Evolutionary conservation across 78 protist species (phyloP), one percentile per base, ranked within the genome.

Genomic region (Acrasis kona): DNA sequence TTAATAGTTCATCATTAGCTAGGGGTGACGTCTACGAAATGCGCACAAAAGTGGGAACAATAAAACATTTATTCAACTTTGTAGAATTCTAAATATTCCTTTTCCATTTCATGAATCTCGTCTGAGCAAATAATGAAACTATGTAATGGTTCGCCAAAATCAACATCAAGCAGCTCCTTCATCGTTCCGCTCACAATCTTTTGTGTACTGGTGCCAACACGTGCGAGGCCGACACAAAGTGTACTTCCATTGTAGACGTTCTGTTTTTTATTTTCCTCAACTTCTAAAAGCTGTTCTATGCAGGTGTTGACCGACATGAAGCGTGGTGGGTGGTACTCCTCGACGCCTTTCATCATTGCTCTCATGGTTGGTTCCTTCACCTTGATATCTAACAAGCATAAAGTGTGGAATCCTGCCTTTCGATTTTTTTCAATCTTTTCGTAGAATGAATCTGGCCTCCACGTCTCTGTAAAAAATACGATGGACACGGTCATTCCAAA

Each of bases 401-500:
- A 84, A 0, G 99, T 92, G 84, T 98, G 99, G 77, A 97, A 41
- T n/a, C 97, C 99, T 39, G 0, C 8, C 0, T 1, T 2, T 40
- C n/a, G 39, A 77, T 96, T 97, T 27, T 9, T 35, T 27, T 31
- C 35, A 50, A 98, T 38, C 79, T 90, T 87, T 39, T 88, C 94
- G 72, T 93, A 95, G 74, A 91, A 98, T 72, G 83, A 41, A 66
- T 87, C 93, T 4, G 99, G 99, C 41, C 81, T 19, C 93, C 95
- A 93, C 1, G 74, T 58, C n/a, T 91, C 97, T 0, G 78, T 67
- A 29, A 39, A 80, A 41, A 74, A 97, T 41, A 39, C 68, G 34
- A 97, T 70, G 27, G 96, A 84, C 7, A 98, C 91, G n/a, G 97
- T 87, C 74, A 89, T 93, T 27, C 99, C 99, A 39, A 79, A 98